Base-by-base conservation (phyloP, 2,329 filamentous ascomycete genomes). In the Sphaerulina populicola region DNA sequence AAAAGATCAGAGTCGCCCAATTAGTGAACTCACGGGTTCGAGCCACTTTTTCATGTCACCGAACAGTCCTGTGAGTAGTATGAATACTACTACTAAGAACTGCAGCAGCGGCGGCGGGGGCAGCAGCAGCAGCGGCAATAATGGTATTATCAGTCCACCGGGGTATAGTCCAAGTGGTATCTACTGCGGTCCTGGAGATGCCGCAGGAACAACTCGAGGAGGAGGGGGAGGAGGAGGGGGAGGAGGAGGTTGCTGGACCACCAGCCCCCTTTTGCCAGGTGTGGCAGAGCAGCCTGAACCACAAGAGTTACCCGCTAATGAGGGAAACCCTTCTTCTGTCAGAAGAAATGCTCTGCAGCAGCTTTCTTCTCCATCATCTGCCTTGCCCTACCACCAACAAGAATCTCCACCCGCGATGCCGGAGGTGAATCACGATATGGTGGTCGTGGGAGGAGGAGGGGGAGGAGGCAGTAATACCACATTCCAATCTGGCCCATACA, bases 1-100 rank as follows among this genome's bases (percentile, higher is more conserved):
- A 21, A 40, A 15, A 35, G 48, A 50, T 27, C 45, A 45, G 48
- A 50, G 48, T 37, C 49, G 44, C 6, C 47, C 47, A 4, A 44
- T 51, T 4, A 54, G 52, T 35, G 52, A 54, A 23, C 39, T 54
- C 23, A 47, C 42, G 14, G 52, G 52, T 12, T 51, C 40, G 6
- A 54, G 44, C 14, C 47, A 51, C 10, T 54, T 47, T 27, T 42
- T 51, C 27, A 46, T 51, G 23, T 3, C 18, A 3, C 46, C 42
- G 1, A 29, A 29, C 4, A 35, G 35, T 10, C 42, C 48, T 1
- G 36, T 37, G 31, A 50, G 48, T 36, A 44, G 41, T 45, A 30
- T 49, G 47, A 18, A 41, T 5, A 50, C 47, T 1, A 27, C 18
- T 3, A 18, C 18, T 3, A 18, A 18, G 4, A 18, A 18, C 3